These are phyloP conservation scores for Fusarium gaditjirri DNA, from an alignment of 2,329 filamentous ascomycete species.

Conservation along the genomic window DNA sequence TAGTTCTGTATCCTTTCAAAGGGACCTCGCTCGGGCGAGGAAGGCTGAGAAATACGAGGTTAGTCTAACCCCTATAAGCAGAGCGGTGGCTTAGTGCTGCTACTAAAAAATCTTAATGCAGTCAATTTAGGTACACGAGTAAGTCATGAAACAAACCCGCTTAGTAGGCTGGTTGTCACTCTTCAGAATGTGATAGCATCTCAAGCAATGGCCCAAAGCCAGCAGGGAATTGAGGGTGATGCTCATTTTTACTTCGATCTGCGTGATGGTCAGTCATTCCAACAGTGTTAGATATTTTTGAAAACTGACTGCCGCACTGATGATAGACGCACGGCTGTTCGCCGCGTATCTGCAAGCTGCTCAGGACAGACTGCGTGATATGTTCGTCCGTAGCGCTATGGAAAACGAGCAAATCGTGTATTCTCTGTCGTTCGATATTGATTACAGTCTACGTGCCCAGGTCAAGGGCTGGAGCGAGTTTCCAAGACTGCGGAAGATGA, in stretches of 20 bases:
- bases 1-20: rapidly evolving
- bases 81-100: rapidly evolving
- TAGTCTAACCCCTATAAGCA: rapidly evolving
- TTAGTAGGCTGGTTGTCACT: neutral
- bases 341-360: rapidly evolving
- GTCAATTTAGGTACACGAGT: rapidly evolving
- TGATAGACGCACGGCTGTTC: rapidly evolving
- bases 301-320: rapidly evolving
- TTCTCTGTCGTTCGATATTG: rapidly evolving
- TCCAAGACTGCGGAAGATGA: rapidly evolving
- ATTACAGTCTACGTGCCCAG: rapidly evolving
- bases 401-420: rapidly evolving
- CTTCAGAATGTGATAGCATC: rapidly evolving
- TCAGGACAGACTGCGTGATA: rapidly evolving
- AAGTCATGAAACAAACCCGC: neutral
- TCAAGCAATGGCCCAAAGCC: rapidly evolving
- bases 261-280: neutral
- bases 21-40: rapidly evolving
- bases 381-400: rapidly evolving
- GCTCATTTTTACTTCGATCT: neutral
- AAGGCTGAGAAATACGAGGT: neutral
- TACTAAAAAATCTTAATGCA: rapidly evolving
- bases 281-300: rapidly evolving
- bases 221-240: rapidly evolving
- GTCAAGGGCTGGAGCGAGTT: rapidly evolving